These are phyloP conservation scores for Cryptosporidium felis DNA, from an alignment of 169 alveolate species.

Conservation along the genomic window DNA sequence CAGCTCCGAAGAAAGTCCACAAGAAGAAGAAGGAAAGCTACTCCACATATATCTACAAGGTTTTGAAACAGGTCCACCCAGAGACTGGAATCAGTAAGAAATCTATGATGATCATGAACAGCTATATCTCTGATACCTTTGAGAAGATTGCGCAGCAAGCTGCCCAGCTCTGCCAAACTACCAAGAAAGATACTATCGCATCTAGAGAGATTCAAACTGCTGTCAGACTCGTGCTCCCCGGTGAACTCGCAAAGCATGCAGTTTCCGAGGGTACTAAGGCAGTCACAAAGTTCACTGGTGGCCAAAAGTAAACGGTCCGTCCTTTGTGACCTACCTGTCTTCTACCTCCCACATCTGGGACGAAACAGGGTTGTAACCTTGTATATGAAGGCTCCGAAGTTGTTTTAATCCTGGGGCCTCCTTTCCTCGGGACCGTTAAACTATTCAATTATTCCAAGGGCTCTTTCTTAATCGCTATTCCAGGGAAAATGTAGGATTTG, in stretches of 20 bases:
- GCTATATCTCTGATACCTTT: constrained; percentile 94
- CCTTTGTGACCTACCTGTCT: too few species aligned
- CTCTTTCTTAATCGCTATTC: neutral
- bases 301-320: constrained; percentile 79
- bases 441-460: constrained; percentile 50
- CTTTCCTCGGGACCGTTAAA: constrained; percentile 20
- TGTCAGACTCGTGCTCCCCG: constrained; percentile 98
- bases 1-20: constrained; percentile 65
- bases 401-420: neutral
- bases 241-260: constrained; percentile 99
- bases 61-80: constrained; percentile 96
- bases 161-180: constrained; percentile 92
- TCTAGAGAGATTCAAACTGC: constrained; percentile 98
- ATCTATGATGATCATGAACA: constrained; percentile 96
- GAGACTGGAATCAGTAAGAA: constrained; percentile 96
- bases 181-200: constrained; percentile 94
- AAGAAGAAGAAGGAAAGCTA: constrained; percentile 76
- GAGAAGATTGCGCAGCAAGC: constrained; percentile 96
- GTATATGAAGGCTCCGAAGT: too few species aligned
- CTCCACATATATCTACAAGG: constrained; percentile 88
- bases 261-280: constrained; percentile 99
- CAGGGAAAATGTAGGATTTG: constrained; percentile 1
- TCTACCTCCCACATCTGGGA: too few species aligned
- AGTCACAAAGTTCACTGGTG: constrained; percentile 95
- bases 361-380: too few species aligned